These are phyloP conservation scores for Hypoxylon sp. DNA, from an alignment of 2,329 filamentous ascomycete species.

Conservation along the genomic window DNA sequence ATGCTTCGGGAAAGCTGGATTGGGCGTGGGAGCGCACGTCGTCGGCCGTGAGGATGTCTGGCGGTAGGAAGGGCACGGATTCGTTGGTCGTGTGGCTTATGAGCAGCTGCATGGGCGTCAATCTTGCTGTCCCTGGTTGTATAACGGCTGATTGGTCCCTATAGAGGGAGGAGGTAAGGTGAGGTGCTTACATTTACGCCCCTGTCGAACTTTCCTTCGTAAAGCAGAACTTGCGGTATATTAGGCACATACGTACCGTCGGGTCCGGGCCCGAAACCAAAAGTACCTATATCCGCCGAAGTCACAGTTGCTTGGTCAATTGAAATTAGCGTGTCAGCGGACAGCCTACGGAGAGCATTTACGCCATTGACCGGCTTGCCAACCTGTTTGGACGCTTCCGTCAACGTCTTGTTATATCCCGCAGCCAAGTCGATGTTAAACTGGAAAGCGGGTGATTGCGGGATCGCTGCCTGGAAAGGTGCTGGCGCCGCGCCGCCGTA, in stretches of 20 bases:
- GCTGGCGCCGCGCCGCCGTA: constrained; percentile 54
- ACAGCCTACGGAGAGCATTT: constrained; percentile 22
- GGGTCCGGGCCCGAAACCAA: constrained; percentile 49
- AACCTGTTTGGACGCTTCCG: constrained; percentile 30
- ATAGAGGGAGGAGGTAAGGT: neutral
- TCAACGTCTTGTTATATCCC: constrained; percentile 39
- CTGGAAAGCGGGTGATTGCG: constrained; percentile 48
- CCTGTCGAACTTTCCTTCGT: constrained; percentile 44
- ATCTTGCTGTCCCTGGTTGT: neutral
- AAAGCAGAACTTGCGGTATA: constrained; percentile 47
- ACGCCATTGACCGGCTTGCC: constrained; percentile 25
- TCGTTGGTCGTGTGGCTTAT: constrained; percentile 63
- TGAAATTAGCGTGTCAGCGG: constrained; percentile 12
- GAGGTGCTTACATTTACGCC: constrained; percentile 35
- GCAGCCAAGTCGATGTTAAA: constrained; percentile 43
- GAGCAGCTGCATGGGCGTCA: constrained; percentile 36
- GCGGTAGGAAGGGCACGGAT: constrained; percentile 59
- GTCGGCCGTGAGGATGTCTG: constrained; percentile 58
- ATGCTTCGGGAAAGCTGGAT: constrained; percentile 37
- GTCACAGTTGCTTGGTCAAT: constrained; percentile 49
- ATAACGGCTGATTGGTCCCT: neutral
- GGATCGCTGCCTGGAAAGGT: constrained; percentile 45
- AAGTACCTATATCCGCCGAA: constrained; percentile 47
- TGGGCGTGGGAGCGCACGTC: constrained; percentile 37
- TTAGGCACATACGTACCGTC: constrained; percentile 48